Evolutionary conservation across 805 yeast genomes (phyloP).

Genomic region (Maudiozyma pseudohumilis): DNA sequence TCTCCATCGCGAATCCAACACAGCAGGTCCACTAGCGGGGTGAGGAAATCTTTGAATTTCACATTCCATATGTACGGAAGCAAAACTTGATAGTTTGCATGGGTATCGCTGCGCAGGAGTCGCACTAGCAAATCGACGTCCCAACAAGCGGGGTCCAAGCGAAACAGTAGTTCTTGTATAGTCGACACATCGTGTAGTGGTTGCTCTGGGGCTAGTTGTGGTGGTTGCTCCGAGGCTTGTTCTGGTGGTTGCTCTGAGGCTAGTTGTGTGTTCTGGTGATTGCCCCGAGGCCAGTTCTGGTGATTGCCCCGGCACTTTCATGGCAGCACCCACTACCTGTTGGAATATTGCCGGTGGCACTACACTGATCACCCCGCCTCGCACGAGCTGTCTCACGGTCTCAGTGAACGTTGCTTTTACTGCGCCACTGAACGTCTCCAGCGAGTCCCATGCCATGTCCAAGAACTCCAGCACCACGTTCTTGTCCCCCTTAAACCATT

Average conservation of each 20-base stretch:
- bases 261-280: no score
- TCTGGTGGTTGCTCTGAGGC: no score
- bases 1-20: constrained; percentile 8
- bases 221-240: no score
- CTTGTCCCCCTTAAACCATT: constrained; percentile 4
- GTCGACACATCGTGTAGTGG: constrained; percentile 4
- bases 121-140: constrained; percentile 71
- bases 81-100: background rate
- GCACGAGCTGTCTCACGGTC: constrained; percentile 2
- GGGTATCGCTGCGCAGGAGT: constrained; percentile 38
- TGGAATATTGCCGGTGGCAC: constrained; percentile 59
- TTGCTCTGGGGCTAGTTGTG: background rate
- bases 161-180: constrained; percentile 61
- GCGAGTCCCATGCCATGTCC: constrained; percentile 8
- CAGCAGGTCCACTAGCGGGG: constrained; percentile 60
- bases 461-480: constrained; percentile 1
- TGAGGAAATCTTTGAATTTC: constrained; percentile 55
- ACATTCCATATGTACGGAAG: constrained; percentile 62
- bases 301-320: no score
- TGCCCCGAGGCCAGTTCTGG: no score
- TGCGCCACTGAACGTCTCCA: background rate
- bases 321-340: constrained; percentile 46
- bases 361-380: constrained; percentile 20
- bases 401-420: background rate
- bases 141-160: constrained; percentile 53